phyloP scores from a whole-genome alignment of 1,284 basidiomycete genomes.

The Heterobasidion irregulare region DNA sequence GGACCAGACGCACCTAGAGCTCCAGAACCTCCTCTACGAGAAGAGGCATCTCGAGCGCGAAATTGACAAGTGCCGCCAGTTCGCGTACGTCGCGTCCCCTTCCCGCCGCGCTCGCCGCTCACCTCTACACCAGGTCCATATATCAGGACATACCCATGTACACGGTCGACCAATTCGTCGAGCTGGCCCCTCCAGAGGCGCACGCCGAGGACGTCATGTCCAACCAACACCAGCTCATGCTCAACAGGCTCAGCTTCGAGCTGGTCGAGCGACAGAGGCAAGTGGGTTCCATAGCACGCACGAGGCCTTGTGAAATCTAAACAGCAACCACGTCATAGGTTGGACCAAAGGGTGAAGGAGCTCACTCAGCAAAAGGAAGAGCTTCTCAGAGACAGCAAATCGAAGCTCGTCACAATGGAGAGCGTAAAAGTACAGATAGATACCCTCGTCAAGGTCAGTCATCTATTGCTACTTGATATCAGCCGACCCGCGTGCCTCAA shows the following conservation, averaged over 20 bases:
- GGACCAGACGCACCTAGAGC: constrained; percentile 74
- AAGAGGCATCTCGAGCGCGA: constrained; percentile 78
- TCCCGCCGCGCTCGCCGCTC: constrained; percentile 1
- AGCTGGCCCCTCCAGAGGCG: constrained; percentile 58
- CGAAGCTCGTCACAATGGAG: constrained; percentile 59
- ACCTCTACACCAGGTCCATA: constrained; percentile 36
- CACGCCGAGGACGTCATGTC: constrained; percentile 48
- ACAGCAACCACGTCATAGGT: constrained; percentile 27
- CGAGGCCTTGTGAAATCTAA: constrained; percentile 5
- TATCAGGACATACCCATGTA: constrained; percentile 76
- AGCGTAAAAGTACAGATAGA: constrained; percentile 69
- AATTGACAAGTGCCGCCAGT: constrained; percentile 81
- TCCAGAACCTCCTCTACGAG: constrained; percentile 78
- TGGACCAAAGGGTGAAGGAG: constrained; percentile 60
- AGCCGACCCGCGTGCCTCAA: neutral
- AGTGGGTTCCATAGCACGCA: constrained; percentile 8
- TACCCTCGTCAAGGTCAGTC: constrained; percentile 54
- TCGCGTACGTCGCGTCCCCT: constrained; percentile 48
- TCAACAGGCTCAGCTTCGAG: constrained; percentile 75
- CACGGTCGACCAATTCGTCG: constrained; percentile 52
- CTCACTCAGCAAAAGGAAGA: constrained; percentile 62
- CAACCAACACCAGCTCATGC: constrained; percentile 72
- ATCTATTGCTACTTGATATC: neutral
- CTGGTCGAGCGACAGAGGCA: constrained; percentile 75
- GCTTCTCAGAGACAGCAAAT: constrained; percentile 63